Base-by-base conservation (phyloP, 805 yeast genomes). In the Teunomyces stri region DNA sequence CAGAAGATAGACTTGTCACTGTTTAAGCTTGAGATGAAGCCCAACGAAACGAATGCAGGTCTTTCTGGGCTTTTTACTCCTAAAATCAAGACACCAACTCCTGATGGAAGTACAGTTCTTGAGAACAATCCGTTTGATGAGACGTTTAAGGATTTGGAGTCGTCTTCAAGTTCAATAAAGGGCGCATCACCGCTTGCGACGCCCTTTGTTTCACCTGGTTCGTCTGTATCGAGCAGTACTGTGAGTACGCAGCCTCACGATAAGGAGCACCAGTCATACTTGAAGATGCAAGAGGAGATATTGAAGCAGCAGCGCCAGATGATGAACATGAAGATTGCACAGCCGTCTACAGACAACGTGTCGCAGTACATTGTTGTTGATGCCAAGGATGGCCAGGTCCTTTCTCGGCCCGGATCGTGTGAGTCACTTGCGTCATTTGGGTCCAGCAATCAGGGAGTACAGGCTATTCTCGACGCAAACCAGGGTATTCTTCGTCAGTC, bases 1-100 rank as follows among this genome's bases (percentile, higher is more conserved):
- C 12, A 35, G n/a, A 12, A 18, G 22, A 15, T 35, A 11, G 38
- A 31, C 11, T 13, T 31, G 34, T 31, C 34, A 4, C 34, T n/a
- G 29, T 37, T 37, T 5, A 20, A 20, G 16, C 28, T 42, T 7
- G 44, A 42, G 12, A 27, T 38, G 36, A 28, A 40, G 33, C 41
- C 42, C 11, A 41, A 34, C 9, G 13, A 44, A 12, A 43, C 39
- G 11, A 42, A 20, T 10, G 43, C 38, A 9, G 55, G 64, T 13
- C 64, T 70, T 36, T 54, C 57, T n/a, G 76, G 72, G 3, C 64
- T 69, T 18, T 70, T 66, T 44, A 69, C 75, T 0, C 75, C 76
- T 6, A 55, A 53, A 5, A 60, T 72, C 21, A 59, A 54, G 41
- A 68, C 75, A 0, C 76, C 76, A 1, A 69, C 75, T 0, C 75